Percentiles rank a stretch among this genome's conserved stretches.
Conservation (phyloP, 129 eudicot genomes). For the Centrapalus pauciflorus region DNA sequence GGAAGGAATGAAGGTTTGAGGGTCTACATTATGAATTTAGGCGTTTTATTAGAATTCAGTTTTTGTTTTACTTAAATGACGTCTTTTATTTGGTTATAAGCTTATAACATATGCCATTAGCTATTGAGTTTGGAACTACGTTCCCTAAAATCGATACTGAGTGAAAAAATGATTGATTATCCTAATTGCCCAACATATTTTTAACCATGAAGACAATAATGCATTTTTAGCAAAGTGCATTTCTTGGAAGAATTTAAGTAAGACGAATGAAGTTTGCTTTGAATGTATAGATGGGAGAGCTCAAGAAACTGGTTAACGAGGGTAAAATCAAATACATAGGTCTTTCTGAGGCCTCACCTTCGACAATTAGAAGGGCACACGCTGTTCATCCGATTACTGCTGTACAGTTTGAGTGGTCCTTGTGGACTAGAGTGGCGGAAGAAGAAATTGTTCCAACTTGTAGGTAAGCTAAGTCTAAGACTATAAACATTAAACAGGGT, state of each 20-base stretch:
- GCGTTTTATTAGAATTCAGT: no score
- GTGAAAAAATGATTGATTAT: no score
- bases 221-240: no score
- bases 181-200: no score
- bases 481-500: neutral
- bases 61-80: no score
- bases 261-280: neutral
- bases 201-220: no score
- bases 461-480: slow-evolving; percentile 19
- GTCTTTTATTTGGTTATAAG: no score
- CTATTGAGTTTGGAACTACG: no score
- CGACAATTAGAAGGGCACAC: slow-evolving; percentile 47
- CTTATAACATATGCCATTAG: no score
- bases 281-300: slow-evolving; percentile 37
- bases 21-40: no score
- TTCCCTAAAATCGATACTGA: no score
- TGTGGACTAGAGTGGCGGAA: slow-evolving; percentile 34
- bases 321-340: slow-evolving; percentile 48
- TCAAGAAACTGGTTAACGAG: slow-evolving; percentile 37
- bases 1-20: no score
- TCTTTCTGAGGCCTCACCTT: slow-evolving; percentile 38
- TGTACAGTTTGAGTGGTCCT: slow-evolving; percentile 41
- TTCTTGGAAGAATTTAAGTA: neutral
- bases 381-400: slow-evolving; percentile 46
- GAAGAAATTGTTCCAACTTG: slow-evolving; percentile 36